Base-by-base conservation (phyloP, 225 moss, liverwort and hornwort species). In the Physcomitrellopsis africana region DNA sequence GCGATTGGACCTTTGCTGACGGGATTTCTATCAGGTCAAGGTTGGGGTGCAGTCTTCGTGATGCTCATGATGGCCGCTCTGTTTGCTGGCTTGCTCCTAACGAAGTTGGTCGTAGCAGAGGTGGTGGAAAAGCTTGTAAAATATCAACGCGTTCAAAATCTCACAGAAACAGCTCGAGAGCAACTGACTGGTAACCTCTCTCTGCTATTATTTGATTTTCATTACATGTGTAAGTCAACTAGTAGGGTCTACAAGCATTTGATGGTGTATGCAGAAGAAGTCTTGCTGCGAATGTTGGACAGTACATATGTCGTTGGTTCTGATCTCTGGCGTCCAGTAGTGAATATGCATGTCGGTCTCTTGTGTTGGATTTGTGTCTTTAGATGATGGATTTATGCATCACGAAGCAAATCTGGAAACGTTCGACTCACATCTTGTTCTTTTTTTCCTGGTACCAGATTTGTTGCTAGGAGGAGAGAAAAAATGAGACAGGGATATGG, bases 11-110 rank as follows among this genome's bases (percentile, higher is more conserved):
- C 96, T 10, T 72, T 96, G 23, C 85, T 96, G 11, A 92, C 96
- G 11, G 96, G 96, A 1, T 94, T 88, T 26, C 82, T 94, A 22
- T 88, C 94, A 26, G 92, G 90, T 18, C 52, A 82, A 11, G 94
- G 94, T 23, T 96, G 96, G 96, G 88, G 84, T 59, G 81, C 77
- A 11, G 96, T 96, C 16, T 96, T 96, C 52, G 46, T 75, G 44
- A 94, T 94, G 83, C 91, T 96, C 46, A 96, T 96, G 96, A 53
- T 78, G 13, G 80, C 96, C 46, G 96, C 96, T 27, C 75, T 91
- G 46, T 76, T 96, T 51, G 90, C 96, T 48, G 96, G 89, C 22
- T 80, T 96, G 46, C 87, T 96, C 4, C 81, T 96, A 69, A 89
- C 92, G 0, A 83, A 91, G 74, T 70, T 96, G 48, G 94, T 96